Conservation (phyloP, 192 early-diverging fungal genomes). For the Backusella luteola region DNA sequence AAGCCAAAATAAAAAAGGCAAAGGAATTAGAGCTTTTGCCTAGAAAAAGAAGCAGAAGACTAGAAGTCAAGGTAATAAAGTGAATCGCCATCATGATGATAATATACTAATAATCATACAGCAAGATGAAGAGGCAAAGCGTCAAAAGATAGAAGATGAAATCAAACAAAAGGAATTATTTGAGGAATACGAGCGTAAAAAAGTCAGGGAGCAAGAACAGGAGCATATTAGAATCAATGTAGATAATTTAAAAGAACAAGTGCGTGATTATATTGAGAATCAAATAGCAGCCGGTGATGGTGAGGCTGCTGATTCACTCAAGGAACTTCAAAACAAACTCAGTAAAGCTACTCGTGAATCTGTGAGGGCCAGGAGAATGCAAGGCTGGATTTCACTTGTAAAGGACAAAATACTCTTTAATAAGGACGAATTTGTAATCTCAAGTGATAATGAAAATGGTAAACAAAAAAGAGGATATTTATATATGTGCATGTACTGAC, state of each 20-base stretch:
- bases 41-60: slow-evolving; percentile 12
- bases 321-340: background rate
- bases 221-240: background rate
- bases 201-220: background rate
- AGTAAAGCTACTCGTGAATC: background rate
- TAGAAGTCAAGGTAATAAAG: background rate
- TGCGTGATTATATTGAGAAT: slow-evolving; percentile 7
- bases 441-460: background rate
- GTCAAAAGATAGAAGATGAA: background rate
- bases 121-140: background rate
- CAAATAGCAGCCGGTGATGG: background rate
- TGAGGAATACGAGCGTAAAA: slow-evolving; percentile 1
- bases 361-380: background rate
- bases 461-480: background rate
- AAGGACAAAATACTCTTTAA: background rate
- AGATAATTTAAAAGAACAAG: background rate
- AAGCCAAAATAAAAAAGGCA: background rate
- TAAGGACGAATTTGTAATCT: background rate
- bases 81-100: background rate
- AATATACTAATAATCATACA: background rate
- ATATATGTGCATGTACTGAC: too few relatives aligned
- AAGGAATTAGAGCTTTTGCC: slow-evolving; percentile 12
- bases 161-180: background rate
- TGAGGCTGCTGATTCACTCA: background rate
- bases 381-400: background rate